Conservation (phyloP, 768 basidiomycete species). For the Termitomyces sp. region DNA sequence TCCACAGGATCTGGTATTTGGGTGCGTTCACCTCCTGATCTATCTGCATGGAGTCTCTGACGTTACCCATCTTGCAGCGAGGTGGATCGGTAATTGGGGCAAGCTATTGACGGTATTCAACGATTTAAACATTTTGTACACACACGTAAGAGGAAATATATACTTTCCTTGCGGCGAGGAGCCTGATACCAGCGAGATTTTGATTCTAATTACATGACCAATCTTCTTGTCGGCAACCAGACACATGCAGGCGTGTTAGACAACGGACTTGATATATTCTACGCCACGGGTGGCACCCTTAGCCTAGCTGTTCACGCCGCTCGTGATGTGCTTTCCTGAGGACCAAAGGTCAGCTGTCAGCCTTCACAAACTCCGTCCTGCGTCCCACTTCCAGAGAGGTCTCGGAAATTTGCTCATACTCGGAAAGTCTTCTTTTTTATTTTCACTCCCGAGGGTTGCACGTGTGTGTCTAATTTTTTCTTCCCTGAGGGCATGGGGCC, state of each 20-base stretch:
- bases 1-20: conserved; percentile 82
- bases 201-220: not conserved
- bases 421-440: not conserved
- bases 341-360: not conserved
- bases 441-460: not conserved
- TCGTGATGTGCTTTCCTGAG: not conserved
- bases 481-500: not conserved
- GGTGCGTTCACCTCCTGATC: conserved; percentile 46
- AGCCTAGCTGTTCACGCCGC: not conserved
- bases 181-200: not conserved
- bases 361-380: not conserved
- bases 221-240: no score
- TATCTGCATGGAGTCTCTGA: not conserved
- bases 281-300: not conserved
- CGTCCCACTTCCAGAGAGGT: not conserved
- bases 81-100: conserved; percentile 17
- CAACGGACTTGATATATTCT: not conserved
- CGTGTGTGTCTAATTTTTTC: not conserved
- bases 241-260: not conserved
- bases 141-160: not conserved
- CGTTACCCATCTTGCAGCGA: conserved; percentile 10
- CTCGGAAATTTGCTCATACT: not conserved
- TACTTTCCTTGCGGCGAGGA: not conserved
- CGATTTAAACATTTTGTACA: not conserved
- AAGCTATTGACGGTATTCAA: not conserved